Percentiles rank a stretch among this genome's conserved stretches.
Evolutionary conservation across 1,284 basidiomycete species (phyloP).

Genomic region (Cutaneotrichosporon cavernicola): DNA sequence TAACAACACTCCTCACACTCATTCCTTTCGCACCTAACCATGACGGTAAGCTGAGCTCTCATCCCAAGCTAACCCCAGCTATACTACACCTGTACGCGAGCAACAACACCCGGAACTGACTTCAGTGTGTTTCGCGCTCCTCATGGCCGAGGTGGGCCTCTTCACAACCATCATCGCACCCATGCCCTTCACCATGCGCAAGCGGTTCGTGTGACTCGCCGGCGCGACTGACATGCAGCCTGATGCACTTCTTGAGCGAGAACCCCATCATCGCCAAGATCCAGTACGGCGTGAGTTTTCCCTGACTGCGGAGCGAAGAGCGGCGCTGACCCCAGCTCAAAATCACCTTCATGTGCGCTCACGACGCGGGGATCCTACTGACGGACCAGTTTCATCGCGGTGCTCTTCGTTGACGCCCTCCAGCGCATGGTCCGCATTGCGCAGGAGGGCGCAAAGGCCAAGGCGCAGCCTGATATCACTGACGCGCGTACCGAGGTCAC

Average conservation of each 20-base stretch:
- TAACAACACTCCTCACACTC: background rate
- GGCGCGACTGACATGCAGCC: conserved; percentile 30
- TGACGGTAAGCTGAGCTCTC: conserved; percentile 24
- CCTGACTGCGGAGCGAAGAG: too few species aligned
- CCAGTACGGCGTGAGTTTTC: conserved; percentile 55
- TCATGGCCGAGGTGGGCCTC: conserved; percentile 50
- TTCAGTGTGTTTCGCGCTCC: conserved; percentile 51
- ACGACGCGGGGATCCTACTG: background rate
- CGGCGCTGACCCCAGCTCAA: conserved; percentile 59
- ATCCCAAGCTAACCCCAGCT: conserved; percentile 30
- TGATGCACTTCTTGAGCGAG: conserved; percentile 54
- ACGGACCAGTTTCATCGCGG: conserved; percentile 69
- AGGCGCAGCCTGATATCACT: conserved; percentile 60
- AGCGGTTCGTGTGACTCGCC: conserved; percentile 38
- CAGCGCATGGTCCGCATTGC: conserved; percentile 89
- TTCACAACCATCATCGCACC: conserved; percentile 51
- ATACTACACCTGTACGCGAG: conserved; percentile 45
- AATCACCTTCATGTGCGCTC: conserved; percentile 84
- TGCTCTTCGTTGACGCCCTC: conserved; percentile 71
- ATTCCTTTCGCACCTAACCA: conserved; percentile 7
- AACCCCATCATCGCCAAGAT: conserved; percentile 57
- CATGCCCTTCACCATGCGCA: conserved; percentile 53
- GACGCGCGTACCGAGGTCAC: conserved; percentile 79
- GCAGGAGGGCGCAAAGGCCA: conserved; percentile 63
- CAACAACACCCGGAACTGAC: conserved; percentile 12